Percentiles rank a stretch among this genome's conserved stretches.
These are phyloP conservation scores for Coemansia sp. DNA, from an alignment of 192 early-diverging fungal species.

Conservation along the genomic window DNA sequence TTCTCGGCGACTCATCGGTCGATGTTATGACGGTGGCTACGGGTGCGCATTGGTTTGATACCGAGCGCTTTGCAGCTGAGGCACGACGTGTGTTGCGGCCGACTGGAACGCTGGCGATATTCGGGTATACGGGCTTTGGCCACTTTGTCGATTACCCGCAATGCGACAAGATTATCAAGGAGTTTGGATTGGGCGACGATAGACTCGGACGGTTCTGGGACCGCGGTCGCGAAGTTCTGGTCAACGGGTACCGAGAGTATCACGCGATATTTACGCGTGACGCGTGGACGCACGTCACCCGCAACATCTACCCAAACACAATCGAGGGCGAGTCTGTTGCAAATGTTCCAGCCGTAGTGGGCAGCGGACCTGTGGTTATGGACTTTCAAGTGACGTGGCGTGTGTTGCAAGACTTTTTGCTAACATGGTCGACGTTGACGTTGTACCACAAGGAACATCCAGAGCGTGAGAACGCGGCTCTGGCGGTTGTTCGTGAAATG, in stretches of 20 bases:
- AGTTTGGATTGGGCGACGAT: neutral
- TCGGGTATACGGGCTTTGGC: conserved; percentile 40
- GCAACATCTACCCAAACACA: conserved; percentile 20
- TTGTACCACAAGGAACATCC: conserved; percentile 26
- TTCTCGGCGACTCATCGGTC: conserved; percentile 20
- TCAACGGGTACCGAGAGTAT: conserved; percentile 29
- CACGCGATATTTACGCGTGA: conserved; percentile 12
- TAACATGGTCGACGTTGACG: conserved; percentile 23
- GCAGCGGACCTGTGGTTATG: conserved; percentile 17
- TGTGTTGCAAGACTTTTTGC: conserved; percentile 18
- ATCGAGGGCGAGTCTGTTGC: conserved; percentile 15
- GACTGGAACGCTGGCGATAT: conserved; percentile 42
- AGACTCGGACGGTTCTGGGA: conserved; percentile 22
- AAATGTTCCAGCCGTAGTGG: conserved; percentile 10
- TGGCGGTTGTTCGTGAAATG: conserved; percentile 24
- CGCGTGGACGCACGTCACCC: conserved; percentile 18
- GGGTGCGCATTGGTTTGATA: conserved; percentile 47
- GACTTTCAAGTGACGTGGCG: conserved; percentile 28
- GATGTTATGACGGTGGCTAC: conserved; percentile 49
- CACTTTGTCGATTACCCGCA: conserved; percentile 45
- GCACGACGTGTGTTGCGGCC: conserved; percentile 45
- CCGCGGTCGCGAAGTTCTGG: conserved; percentile 23
- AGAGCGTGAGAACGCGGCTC: conserved; percentile 10
- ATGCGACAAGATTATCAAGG: conserved; percentile 16
- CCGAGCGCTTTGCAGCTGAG: conserved; percentile 26